phyloP scores from a whole-genome alignment of 495 filamentous ascomycete species.

The Achaetomiella virescens region DNA sequence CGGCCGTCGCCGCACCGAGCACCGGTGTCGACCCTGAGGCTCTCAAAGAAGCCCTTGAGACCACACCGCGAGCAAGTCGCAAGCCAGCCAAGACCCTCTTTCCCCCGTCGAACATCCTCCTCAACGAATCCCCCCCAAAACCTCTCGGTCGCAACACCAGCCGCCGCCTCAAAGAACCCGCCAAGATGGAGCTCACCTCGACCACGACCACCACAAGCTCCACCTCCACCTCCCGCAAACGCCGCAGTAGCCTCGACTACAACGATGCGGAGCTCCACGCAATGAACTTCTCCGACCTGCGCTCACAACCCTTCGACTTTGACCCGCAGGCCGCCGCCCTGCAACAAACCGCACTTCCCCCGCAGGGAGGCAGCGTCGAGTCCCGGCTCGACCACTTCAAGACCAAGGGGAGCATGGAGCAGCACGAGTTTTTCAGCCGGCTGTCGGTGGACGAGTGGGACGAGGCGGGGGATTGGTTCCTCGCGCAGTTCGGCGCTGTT shows the following conservation, averaged over 20 bases:
- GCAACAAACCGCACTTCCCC: conserved; percentile 15
- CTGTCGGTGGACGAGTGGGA: conserved; percentile 74
- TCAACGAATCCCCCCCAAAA: conserved; percentile 1
- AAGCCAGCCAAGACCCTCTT: not conserved
- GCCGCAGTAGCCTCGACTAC: conserved; percentile 45
- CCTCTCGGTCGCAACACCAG: conserved; percentile 29
- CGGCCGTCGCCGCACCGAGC: conserved; percentile 21
- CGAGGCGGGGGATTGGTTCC: conserved; percentile 71
- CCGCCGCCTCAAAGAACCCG: conserved; percentile 26
- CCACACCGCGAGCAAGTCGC: conserved; percentile 22
- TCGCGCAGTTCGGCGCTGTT: conserved; percentile 59
- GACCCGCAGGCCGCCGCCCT: conserved; percentile 40
- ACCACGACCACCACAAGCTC: not conserved
- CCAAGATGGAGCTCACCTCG: not conserved
- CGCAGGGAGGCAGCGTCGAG: conserved; percentile 23
- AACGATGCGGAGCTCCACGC: conserved; percentile 43
- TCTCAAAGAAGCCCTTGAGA: conserved; percentile 18
- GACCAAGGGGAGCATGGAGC: conserved; percentile 37
- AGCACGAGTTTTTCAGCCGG: conserved; percentile 56
- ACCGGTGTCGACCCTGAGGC: conserved; percentile 18
- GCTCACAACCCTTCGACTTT: conserved; percentile 48
- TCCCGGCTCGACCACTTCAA: conserved; percentile 42
- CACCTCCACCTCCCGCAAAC: conserved; percentile 26
- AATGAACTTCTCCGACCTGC: conserved; percentile 51
- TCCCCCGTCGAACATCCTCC: conserved; percentile 5